phyloP scores from a whole-genome alignment of 202 grass and related monocot genomes.

The Setaria viridis region DNA sequence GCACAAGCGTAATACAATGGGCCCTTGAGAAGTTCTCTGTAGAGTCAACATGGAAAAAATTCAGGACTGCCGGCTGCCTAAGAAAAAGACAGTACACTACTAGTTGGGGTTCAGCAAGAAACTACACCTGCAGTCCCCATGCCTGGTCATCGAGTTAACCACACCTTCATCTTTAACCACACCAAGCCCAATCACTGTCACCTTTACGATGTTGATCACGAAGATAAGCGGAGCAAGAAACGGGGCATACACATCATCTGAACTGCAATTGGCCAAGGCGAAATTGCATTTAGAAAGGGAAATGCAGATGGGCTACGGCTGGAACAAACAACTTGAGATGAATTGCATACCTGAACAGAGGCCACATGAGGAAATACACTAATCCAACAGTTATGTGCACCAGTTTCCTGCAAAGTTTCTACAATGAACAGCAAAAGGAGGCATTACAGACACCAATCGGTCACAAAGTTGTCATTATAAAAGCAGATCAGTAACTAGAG shows the following conservation, averaged over 20 bases:
- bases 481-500: neutral
- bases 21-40: slow-evolving; percentile 86
- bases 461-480: neutral
- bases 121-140: slow-evolving; percentile 59
- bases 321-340: neutral
- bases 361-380: slow-evolving; percentile 77
- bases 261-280: slow-evolving; percentile 43
- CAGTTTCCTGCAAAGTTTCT: slow-evolving; percentile 87
- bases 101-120: neutral
- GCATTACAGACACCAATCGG: neutral
- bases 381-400: slow-evolving; percentile 84
- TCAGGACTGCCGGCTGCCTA: too few species aligned
- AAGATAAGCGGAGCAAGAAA: slow-evolving; percentile 72
- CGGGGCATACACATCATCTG: slow-evolving; percentile 60
- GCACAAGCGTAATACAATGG: slow-evolving; percentile 86
- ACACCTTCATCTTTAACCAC: slow-evolving; percentile 79
- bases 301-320: neutral
- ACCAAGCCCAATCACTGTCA: slow-evolving; percentile 77
- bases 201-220: slow-evolving; percentile 67
- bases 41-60: neutral
- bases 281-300: neutral
- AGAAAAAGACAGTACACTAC: neutral
- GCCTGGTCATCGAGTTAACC: slow-evolving; percentile 75
- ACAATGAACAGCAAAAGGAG: neutral
- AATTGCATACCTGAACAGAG: slow-evolving; percentile 62